Evolutionary conservation across 768 basidiomycete genomes (phyloP), one percentile per base, ranked within the genome.

Genomic region (Rhizopogon vulgaris): DNA sequence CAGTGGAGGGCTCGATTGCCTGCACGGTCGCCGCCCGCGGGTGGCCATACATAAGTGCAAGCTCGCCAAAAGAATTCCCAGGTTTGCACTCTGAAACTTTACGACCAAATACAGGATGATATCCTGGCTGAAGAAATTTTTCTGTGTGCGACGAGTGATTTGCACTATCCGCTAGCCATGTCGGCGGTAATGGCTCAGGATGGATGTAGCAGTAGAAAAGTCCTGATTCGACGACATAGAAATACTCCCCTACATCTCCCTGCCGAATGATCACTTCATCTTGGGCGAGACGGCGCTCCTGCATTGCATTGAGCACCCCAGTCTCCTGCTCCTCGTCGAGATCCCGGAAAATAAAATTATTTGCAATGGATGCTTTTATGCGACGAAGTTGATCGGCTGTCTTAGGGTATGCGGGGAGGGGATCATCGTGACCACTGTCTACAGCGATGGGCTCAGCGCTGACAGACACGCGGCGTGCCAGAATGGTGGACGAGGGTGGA

Each of bases 21-120:
- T 96, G 72, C 40, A 98, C 94, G 7, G 92, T 94, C 14, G 96
- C 96, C 17, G 93, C 92, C 30, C 96, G 90, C 38, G 91, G 90
- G 58, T 95, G 94, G 32, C 92, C 93, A 71, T 99, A 95, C 95
- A 99, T 97, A 59, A 99, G 73, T 28, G 96, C 96, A 51, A 99
- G 78, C 71, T 99, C 95, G 40, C 96, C 96, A 55, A 98, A 97
- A 40, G 87, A 93, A 53, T 78, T 82, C 3, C 94, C 93, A 1
- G 90, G 83, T 41, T 75, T 78, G 76, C 89, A 93, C 53, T 90
- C 87, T 48, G 84, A 82, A 1, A 97, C 96, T 65, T 87, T 84
- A 54, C 80, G 84, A 22, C 91, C 91, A 59, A 84, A 83, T 54
- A 81, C 78, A 4, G 82, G 76, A 57, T 91, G 85, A 54, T 80